Base-by-base conservation (phyloP, 2,329 filamentous ascomycete genomes). In the Fusarium chlamydosporum region DNA sequence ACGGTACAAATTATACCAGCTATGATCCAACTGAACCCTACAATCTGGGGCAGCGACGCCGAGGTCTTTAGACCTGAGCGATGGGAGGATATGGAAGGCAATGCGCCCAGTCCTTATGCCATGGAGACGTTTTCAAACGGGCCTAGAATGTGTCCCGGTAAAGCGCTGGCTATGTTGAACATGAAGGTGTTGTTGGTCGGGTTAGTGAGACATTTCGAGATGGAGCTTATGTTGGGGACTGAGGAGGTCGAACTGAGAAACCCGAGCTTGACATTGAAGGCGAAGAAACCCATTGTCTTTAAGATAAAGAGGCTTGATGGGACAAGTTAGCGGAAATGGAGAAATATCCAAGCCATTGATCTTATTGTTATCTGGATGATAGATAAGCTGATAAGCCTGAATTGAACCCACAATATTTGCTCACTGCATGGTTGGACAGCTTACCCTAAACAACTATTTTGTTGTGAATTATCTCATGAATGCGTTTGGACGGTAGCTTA, bases 111-210 rank as follows among this genome's bases (percentile, higher is more conserved):
- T 6, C 67, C 67, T 3, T 68, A 53, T 52, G 40, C 58, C 0
- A 53, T 64, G 20, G 62, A 67, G 7, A 48, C 40, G 0, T 70
- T 65, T 20, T 51, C 56, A 1, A 67, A 68, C 0, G 67, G 67
- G 1, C 54, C 67, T 1, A 54, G 67, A 0, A 68, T 70, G 23
- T 70, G 67, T 16, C 57, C 63, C 1, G 67, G 67, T 10, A 70
- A 65, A 35, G 42, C 50, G 0, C 27, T 70, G 4, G 62, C 67
- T 3, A 29, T 70, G 23, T 15, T 70, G 0, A 54, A 70, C 15
- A 58, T 70, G 15, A 67, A 70, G 13, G 50, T 47, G 1, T 11
- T 70, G 20, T 4, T 70, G 6, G 18, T 26, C 4, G 51, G 53
- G 3, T 4, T 70, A n/a, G 31, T 70, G 0, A 54, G 34, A 16